These are phyloP conservation scores for Monosporascus sp. DNA, from an alignment of 2,329 filamentous ascomycete genomes.

Conservation along the genomic window DNA sequence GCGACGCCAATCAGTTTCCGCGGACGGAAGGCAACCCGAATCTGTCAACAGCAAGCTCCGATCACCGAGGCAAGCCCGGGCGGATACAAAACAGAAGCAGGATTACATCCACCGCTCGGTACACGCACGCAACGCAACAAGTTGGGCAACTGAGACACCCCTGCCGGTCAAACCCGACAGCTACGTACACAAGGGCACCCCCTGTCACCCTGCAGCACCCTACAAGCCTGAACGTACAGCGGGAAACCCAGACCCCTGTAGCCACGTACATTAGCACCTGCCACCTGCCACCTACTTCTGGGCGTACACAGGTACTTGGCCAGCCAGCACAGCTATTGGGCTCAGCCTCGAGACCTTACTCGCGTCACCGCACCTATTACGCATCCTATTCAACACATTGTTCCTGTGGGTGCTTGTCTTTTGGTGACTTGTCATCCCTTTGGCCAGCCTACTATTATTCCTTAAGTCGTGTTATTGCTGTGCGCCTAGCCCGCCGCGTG, in stretches of 20 bases:
- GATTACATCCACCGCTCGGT: conserved; percentile 4
- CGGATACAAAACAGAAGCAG: conserved; percentile 2
- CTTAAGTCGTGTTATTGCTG: conserved; percentile 17
- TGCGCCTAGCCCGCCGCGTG: conserved; percentile 22
- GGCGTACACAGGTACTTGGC: not conserved
- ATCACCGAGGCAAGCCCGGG: not conserved
- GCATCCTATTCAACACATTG: conserved; percentile 5
- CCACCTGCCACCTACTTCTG: not conserved
- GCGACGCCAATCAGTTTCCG: not conserved
- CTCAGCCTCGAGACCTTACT: conserved; percentile 4
- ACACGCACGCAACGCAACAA: not conserved
- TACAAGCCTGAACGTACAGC: not conserved
- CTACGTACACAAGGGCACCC: conserved; percentile 3
- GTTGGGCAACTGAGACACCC: conserved; percentile 7
- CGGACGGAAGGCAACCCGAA: not conserved
- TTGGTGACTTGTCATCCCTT: conserved; percentile 6
- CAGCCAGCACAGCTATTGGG: conserved; percentile 16
- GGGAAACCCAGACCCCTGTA: not conserved
- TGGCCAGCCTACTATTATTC: conserved; percentile 17
- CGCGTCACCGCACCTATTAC: conserved; percentile 10
- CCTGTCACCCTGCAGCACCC: conserved; percentile 1
- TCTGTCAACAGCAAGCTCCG: not conserved
- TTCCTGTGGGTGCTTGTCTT: conserved; percentile 17
- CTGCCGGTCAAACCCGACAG: conserved; percentile 3
- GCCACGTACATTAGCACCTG: conserved; percentile 1